Evolutionary conservation across 768 basidiomycete genomes (phyloP).

Genomic region (Leccinum uliginosum): DNA sequence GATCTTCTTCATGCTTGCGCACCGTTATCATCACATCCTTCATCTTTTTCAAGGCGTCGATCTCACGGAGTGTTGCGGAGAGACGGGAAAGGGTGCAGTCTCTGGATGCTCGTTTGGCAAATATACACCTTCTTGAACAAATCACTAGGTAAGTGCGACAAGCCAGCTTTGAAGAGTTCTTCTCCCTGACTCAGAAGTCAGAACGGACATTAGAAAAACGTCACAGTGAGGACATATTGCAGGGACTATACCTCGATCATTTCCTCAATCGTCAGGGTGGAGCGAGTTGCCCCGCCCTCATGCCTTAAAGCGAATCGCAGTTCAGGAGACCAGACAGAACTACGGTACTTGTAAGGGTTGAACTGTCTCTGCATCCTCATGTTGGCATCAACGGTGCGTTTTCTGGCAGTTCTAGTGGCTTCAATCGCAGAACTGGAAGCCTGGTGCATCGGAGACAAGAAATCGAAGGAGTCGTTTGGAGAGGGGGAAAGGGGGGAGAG

Average conservation of each 20-base stretch:
- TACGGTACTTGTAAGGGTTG: background rate
- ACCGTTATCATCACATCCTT: background rate
- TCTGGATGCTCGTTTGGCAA: background rate
- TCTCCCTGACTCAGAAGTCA: background rate
- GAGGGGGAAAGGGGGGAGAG: background rate
- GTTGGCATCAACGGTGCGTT: background rate
- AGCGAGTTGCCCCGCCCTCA: background rate
- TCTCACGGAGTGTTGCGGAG: background rate
- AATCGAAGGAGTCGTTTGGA: too few relatives aligned
- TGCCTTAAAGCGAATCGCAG: background rate
- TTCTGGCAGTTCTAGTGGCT: background rate
- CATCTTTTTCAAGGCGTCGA: background rate
- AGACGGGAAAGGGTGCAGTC: background rate
- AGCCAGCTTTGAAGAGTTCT: background rate
- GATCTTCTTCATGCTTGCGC: background rate
- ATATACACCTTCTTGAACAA: background rate
- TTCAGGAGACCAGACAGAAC: background rate
- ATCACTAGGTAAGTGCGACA: background rate
- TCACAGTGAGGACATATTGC: background rate
- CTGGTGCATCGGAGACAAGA: background rate
- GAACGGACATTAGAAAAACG: background rate
- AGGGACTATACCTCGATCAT: background rate
- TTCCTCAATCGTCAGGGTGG: background rate
- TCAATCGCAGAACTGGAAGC: background rate
- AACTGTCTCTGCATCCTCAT: too few relatives aligned